Evolutionary conservation across 495 filamentous ascomycete genomes (phyloP).

Genomic region (Tetracladium marchalianum): DNA sequence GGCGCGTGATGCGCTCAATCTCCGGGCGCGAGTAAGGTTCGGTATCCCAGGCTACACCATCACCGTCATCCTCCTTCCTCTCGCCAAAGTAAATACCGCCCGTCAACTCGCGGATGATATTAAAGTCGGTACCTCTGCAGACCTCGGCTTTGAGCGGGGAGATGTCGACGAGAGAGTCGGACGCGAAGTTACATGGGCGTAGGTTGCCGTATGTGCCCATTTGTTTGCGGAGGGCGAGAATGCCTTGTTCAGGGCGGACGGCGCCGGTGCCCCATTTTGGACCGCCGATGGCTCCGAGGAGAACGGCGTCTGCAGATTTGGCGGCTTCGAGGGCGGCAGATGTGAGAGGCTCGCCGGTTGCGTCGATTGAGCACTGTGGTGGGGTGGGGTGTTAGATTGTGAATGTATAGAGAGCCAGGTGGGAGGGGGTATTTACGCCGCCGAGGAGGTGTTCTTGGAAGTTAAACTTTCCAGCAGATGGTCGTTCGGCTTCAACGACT

Average conservation of each 20-base stretch:
- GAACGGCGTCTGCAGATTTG: constrained; percentile 82
- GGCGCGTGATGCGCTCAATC: constrained; percentile 80
- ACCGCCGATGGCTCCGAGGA: constrained; percentile 92
- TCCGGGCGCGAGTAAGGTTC: constrained; percentile 83
- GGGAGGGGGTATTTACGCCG: constrained; percentile 58
- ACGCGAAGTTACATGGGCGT: constrained; percentile 93
- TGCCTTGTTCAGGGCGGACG: constrained; percentile 89
- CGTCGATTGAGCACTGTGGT: constrained; percentile 76
- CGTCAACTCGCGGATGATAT: constrained; percentile 88
- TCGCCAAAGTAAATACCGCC: constrained; percentile 97
- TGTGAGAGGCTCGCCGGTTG: constrained; percentile 65
- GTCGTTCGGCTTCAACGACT: constrained; percentile 57
- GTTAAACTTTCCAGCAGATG: constrained; percentile 67
- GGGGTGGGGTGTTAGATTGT: constrained; percentile 1
- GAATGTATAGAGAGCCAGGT: not conserved
- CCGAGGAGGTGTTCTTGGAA: constrained; percentile 88
- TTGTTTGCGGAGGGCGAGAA: constrained; percentile 88
- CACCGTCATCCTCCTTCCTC: constrained; percentile 75
- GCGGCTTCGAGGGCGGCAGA: constrained; percentile 78
- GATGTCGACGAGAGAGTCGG: constrained; percentile 72
- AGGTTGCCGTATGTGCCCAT: constrained; percentile 95
- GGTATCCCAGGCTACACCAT: constrained; percentile 73
- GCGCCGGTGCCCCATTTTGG: constrained; percentile 93
- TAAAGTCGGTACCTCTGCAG: constrained; percentile 85
- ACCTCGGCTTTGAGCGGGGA: constrained; percentile 85